A percentile compares a stretch with the other conserved stretches of the same genome.
These are phyloP conservation scores for Biancaea sappan DNA, from an alignment of 306 rosid genomes.

Conservation along the genomic window DNA sequence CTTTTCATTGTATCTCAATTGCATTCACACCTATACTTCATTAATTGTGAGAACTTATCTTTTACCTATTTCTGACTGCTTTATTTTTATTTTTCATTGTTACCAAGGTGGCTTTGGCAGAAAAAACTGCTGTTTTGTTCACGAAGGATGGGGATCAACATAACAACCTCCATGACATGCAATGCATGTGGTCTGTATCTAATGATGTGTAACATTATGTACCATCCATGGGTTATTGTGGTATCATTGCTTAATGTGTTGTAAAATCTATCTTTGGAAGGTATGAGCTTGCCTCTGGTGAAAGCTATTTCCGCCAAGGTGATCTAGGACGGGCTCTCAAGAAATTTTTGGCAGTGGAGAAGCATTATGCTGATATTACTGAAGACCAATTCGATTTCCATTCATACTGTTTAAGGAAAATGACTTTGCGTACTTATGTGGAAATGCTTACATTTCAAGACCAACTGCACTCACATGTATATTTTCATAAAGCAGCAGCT, in stretches of 20 bases:
- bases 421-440: conserved; percentile 93
- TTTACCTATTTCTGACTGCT: conserved; percentile 30
- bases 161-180: conserved; percentile 99
- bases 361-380: conserved; percentile 93
- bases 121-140: conserved; percentile 95
- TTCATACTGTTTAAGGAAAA: conserved; percentile 96
- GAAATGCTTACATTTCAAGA: conserved; percentile 99
- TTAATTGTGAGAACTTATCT: conserved; percentile 10
- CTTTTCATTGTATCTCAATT: conserved; percentile 5
- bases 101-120: conserved; percentile 85
- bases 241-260: conserved; percentile 31
- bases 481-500: conserved; percentile 96
- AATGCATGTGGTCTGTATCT: conserved; percentile 96
- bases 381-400: conserved; percentile 99
- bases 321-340: conserved; percentile 90
- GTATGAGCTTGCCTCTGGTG: conserved; percentile 98
- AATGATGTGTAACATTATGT: conserved; percentile 25
- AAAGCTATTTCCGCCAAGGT: conserved; percentile 93
- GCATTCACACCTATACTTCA: neutral
- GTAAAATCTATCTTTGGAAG: conserved; percentile 45
- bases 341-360: conserved; percentile 92
- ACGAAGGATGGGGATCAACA: conserved; percentile 99
- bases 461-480: conserved; percentile 86
- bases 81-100: conserved; percentile 13
- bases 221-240: conserved; percentile 15